phyloP scores from a whole-genome alignment of 2,329 filamentous ascomycete genomes.

The Saccharata proteae region DNA sequence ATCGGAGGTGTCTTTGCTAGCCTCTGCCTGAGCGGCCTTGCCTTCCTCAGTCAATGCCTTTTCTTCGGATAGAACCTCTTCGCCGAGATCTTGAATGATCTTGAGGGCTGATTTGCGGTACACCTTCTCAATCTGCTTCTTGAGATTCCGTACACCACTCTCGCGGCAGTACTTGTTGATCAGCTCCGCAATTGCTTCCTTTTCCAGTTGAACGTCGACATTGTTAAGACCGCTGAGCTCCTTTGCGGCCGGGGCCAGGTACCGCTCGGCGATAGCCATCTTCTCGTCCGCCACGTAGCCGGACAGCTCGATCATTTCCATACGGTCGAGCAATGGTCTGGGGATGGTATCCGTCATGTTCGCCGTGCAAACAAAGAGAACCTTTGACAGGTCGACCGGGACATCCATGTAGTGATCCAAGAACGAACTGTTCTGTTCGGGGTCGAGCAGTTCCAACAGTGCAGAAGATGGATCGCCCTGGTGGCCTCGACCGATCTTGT shows the following conservation, averaged over 20 bases:
- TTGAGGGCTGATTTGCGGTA: slow-evolving; percentile 95
- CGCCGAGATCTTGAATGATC: slow-evolving; percentile 89
- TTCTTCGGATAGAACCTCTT: slow-evolving; percentile 68
- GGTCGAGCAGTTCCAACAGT: slow-evolving; percentile 83
- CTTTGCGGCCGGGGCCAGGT: slow-evolving; percentile 87
- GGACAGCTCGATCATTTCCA: slow-evolving; percentile 94
- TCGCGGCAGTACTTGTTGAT: slow-evolving; percentile 99
- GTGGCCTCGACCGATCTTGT: slow-evolving; percentile 94
- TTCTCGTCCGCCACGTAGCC: slow-evolving; percentile 98
- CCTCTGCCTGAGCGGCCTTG: slow-evolving; percentile 62
- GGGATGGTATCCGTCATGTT: slow-evolving; percentile 99
- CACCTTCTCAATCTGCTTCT: slow-evolving; percentile 99
- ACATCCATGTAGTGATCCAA: slow-evolving; percentile 98
- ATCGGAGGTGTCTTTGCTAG: slow-evolving; percentile 52
- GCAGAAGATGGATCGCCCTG: slow-evolving; percentile 95
- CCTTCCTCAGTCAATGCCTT: slow-evolving; percentile 76
- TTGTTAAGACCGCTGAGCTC: slow-evolving; percentile 83
- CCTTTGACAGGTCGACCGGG: slow-evolving; percentile 91
- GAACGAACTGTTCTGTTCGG: slow-evolving; percentile 95
- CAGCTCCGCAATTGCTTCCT: slow-evolving; percentile 84
- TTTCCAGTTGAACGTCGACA: slow-evolving; percentile 75
- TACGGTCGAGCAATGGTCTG: slow-evolving; percentile 81
- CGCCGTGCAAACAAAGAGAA: slow-evolving; percentile 95
- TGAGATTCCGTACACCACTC: slow-evolving; percentile 90
- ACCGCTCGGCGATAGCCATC: slow-evolving; percentile 92